Base-by-base conservation (phyloP, 306 rosid species). In the Glycine tomentella region DNA sequence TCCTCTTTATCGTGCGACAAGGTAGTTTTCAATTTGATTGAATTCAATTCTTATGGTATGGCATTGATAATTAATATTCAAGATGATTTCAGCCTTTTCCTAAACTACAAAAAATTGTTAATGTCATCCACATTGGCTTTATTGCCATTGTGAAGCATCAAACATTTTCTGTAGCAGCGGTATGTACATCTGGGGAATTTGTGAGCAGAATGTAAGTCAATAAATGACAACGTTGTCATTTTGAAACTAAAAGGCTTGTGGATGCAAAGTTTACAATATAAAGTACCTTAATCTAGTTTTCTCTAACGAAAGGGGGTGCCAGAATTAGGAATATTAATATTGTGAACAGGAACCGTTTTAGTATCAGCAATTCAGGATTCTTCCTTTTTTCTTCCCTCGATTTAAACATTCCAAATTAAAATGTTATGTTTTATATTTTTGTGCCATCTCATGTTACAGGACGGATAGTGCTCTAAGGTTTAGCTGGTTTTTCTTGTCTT, bases 1-100 rank as follows among this genome's bases (percentile, higher is more conserved):
- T 51, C 98, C 99, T 77, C 98, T 96, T 87, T 96, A 96, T 87
- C 97, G 97, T 48, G 98, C 99, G 36, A 86, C 82, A 68, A 96
- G 98, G 99, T 96, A 89, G 44, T 67, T 36, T 74, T 75, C 83
- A 44, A 58, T 82, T 36, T 66, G 73, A 33, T 81, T 55, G 5
- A 40, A 69, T 78, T 65, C 70, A 49, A 33, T 25, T 59, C 66
- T 66, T 56, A 14, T 62, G 33, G 17, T 72, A 67, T 66, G 20
- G 45, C 55, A 76, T 52, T 76, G 61, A 74, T 62, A 45, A 25
- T 25, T 25, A 2, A 25, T 25, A 25, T 69, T 55, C 49, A 72
- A 40, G 36, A 77, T 76, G 51, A 44, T 50, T 76, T 36, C 40
- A 57, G 40, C 79, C 66, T 48, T 34, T 53, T 78, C 58, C n/a